Conservation (phyloP, 139 green algal species). For the Chlorella sp. region DNA sequence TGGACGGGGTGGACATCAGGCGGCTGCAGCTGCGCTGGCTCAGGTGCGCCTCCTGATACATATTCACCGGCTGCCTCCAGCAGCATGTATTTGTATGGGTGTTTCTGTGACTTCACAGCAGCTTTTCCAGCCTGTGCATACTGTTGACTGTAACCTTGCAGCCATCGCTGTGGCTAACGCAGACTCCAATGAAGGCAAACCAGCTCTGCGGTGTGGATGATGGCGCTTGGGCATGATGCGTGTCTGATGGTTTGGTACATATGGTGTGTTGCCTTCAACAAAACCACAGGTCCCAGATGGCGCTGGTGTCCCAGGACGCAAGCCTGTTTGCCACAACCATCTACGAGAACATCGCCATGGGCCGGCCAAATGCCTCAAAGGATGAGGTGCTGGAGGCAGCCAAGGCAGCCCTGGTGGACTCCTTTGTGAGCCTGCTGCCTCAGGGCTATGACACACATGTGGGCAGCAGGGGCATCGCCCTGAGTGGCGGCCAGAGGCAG, state of each 20-base stretch:
- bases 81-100: no score
- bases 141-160: no score
- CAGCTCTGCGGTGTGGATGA: no score
- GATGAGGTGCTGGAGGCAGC: constrained; percentile 65
- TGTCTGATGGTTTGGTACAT: no score
- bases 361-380: constrained; percentile 27
- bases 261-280: background rate
- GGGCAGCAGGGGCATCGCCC: constrained; percentile 45
- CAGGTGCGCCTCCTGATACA: no score
- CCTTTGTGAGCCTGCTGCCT: constrained; percentile 33
- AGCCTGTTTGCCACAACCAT: constrained; percentile 85
- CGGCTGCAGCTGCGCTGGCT: constrained; percentile 68
- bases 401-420: constrained; percentile 64
- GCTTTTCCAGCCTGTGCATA: no score
- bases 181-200: no score
- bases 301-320: constrained; percentile 84
- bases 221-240: no score
- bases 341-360: constrained; percentile 81
- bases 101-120: no score
- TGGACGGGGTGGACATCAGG: constrained; percentile 78
- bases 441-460: constrained; percentile 53
- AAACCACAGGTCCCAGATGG: constrained; percentile 42
- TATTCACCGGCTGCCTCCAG: no score
- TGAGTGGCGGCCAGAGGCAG: constrained; percentile 78
- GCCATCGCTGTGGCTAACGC: no score